Conservation (phyloP, 805 yeast genomes). For the Wickerhamomyces subpelliculosus region DNA sequence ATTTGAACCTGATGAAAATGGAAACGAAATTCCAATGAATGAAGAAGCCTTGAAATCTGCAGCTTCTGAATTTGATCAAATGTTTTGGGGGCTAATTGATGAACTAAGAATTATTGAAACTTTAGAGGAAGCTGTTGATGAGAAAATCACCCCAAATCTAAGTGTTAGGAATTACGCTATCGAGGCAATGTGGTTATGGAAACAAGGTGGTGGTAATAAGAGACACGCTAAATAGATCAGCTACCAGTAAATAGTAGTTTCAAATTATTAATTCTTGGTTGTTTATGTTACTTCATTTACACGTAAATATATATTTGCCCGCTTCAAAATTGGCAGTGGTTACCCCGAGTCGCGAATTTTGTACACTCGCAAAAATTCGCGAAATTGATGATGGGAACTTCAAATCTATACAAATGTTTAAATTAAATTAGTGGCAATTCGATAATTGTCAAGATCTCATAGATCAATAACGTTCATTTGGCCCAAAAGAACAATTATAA, state of each 20-base stretch:
- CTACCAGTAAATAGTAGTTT: too few relatives aligned
- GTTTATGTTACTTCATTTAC: too few relatives aligned
- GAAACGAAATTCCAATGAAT: slow-evolving; percentile 26
- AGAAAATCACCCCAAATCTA: slow-evolving; percentile 50
- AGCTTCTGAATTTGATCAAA: slow-evolving; percentile 26
- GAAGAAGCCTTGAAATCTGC: slow-evolving; percentile 27
- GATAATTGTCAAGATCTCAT: not conserved
- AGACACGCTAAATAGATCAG: slow-evolving; percentile 17
- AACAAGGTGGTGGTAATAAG: slow-evolving; percentile 36
- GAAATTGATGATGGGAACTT: too few relatives aligned
- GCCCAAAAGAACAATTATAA: not conserved
- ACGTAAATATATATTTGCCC: too few relatives aligned
- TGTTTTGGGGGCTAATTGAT: slow-evolving; percentile 67
- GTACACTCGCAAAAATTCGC: not conserved
- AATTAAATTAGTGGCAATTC: not conserved
- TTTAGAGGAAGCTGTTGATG: slow-evolving; percentile 63
- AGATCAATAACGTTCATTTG: not conserved
- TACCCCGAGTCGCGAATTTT: not conserved
- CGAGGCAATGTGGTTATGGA: slow-evolving; percentile 91
- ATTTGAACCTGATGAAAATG: slow-evolving; percentile 24
- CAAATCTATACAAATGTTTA: not conserved
- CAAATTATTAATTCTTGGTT: too few relatives aligned
- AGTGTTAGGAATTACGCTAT: slow-evolving; percentile 78
- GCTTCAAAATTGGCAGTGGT: too few relatives aligned
- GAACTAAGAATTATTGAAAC: slow-evolving; percentile 58